Evolutionary conservation across 2,329 filamentous ascomycete genomes (phyloP).

Genomic region (Verruconis gallopava): DNA sequence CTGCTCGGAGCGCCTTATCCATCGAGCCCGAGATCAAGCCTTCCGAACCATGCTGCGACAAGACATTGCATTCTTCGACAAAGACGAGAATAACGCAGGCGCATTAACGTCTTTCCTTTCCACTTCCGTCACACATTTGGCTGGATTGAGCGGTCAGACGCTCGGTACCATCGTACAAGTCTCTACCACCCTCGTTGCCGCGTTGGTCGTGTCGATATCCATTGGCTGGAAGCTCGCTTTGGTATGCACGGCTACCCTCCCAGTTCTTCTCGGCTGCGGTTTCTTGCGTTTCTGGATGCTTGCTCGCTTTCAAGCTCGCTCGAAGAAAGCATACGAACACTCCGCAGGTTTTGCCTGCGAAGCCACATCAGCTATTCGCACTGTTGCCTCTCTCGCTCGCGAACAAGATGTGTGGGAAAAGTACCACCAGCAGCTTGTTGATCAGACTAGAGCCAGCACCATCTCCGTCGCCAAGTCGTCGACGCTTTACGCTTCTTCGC

Average conservation of each 20-base stretch:
- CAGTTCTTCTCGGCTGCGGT: constrained; percentile 65
- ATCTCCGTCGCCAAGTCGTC: constrained; percentile 66
- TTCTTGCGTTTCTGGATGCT: constrained; percentile 81
- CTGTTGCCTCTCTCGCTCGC: constrained; percentile 79
- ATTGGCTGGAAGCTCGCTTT: constrained; percentile 82
- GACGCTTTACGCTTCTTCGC: constrained; percentile 67
- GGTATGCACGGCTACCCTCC: constrained; percentile 67
- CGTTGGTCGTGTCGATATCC: constrained; percentile 55
- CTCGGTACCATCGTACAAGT: constrained; percentile 78
- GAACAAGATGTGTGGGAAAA: constrained; percentile 65
- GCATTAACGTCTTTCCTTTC: constrained; percentile 80
- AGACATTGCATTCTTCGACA: constrained; percentile 85
- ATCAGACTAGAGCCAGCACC: constrained; percentile 55
- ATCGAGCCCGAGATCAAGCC: constrained; percentile 66
- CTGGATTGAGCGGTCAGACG: constrained; percentile 76
- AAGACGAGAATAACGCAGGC: constrained; percentile 77
- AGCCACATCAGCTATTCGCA: constrained; percentile 85
- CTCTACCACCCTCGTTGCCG: constrained; percentile 62
- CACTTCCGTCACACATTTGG: constrained; percentile 78
- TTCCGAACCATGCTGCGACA: constrained; percentile 85
- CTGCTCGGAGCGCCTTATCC: constrained; percentile 76
- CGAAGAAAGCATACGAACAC: constrained; percentile 65
- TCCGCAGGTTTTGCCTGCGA: constrained; percentile 86
- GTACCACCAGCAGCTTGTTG: constrained; percentile 55
- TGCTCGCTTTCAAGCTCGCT: constrained; percentile 62